Base-by-base conservation (phyloP, 345 rosid genomes). In the Abelmoschus esculentus region DNA sequence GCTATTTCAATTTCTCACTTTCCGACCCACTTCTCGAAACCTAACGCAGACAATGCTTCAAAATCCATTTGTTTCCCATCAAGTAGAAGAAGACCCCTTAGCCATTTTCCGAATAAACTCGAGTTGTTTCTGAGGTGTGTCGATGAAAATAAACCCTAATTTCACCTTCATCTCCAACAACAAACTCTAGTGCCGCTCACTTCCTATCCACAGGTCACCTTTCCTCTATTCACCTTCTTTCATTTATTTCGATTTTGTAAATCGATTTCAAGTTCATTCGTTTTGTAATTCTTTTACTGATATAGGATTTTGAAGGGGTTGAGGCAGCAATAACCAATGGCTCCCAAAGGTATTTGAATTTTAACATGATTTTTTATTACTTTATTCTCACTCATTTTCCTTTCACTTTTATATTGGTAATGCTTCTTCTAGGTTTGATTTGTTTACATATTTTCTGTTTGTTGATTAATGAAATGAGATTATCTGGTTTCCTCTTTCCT, bases 131-230 rank as follows among this genome's bases (percentile, higher is more conserved):
- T 1, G 26, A 22, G 26, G 26, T 22, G 26, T 22, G 26, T 22
- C 26, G 26, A 0, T 22, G 26, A 22, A 22, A 22, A 66, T 76
- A 83, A 83, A 72, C 80, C 84, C 79, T 70, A 38, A 44, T 67
- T 18, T 31, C 59, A 5, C 11, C 40, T 38, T 1, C 32, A 1
- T 3, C 5, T 14, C 13, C 26, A 2, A 52, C 14, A 28, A 12
- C 75, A 65, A 77, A 73, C 81, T 82, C 83, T 72, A 78, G 65
- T 76, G 70, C 73, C 65, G 53, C 53, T 49, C 53, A 14, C 61
- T 62, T 17, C 57, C 4, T 6, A 53, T n/a, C 49, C 3, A 7
- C 79, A 77, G 83, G 87, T 79, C 7, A 34, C 1, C 17, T 8
- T 14, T 28, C 13, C 13, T 13, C 6, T 42, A 13, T 0, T 14